Evolutionary conservation across 169 alveolate genomes (phyloP), one percentile per base, ranked within the genome.

Genomic region (Plasmodium ovale): DNA sequence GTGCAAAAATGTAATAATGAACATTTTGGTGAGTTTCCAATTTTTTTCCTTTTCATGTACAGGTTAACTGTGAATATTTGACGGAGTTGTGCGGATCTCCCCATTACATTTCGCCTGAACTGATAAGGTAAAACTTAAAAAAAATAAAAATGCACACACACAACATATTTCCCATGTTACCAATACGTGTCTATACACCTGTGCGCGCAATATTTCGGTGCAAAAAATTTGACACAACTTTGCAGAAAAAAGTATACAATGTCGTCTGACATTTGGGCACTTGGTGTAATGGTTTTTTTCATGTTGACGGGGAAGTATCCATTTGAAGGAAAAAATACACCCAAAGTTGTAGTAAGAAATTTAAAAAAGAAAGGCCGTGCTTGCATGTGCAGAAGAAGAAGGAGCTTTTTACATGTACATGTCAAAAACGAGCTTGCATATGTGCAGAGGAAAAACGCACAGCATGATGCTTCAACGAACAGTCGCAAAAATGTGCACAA

Each of bases 231-330:
- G 9, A 39, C n/a, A 39, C 51, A 5, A 39, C 37, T 37, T 35
- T 65, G 27, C 87, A 88, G 95, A 67, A 89, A 87, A 51, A 70
- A 79, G 49, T 92, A 92, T 62, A 87, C 87, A 60, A 60, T 69
- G 10, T 77, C 92, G 21, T 92, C 92, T 23, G 95, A 93, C 49
- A 93, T 93, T 87, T 93, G 95, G 95, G 95, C 95, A 29, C 85
- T 89, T 7, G 95, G 95, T 7, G 94, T 93, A 27, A 67, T 91
- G 92, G 85, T 91, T 31, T 93, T 79, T 56, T 70, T 93, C 68
- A 93, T 93, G 95, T 79, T 93, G 25, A 90, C 88, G 54, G 95
- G 95, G 21, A 65, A 89, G 44, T 93, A 93, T 39, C 95, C 95
- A 10, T 93, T 93, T 87, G 95, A 90, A 53, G 95, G 95, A 59